Evolutionary conservation across 2,329 filamentous ascomycete species (phyloP).

Genomic region (Sphaceloma murrayae): DNA sequence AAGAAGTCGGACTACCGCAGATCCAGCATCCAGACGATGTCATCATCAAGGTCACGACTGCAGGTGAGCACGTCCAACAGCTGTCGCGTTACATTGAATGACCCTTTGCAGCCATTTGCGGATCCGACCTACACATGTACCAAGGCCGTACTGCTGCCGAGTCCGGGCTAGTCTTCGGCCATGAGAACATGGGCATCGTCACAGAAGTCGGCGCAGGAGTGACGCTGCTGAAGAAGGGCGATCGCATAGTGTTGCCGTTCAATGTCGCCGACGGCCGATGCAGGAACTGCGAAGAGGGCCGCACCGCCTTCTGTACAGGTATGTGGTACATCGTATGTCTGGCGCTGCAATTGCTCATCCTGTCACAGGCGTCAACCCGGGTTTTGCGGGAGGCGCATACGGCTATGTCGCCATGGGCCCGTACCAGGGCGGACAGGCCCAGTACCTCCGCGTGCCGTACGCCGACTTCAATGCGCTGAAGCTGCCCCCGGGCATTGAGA

Average conservation of each 20-base stretch:
- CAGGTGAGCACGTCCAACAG: constrained; percentile 31
- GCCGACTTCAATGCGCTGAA: constrained; percentile 58
- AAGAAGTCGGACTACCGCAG: constrained; percentile 49
- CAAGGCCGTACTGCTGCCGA: constrained; percentile 55
- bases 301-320: constrained; percentile 56
- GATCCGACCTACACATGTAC: constrained; percentile 46
- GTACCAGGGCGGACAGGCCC: constrained; percentile 49
- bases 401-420: constrained; percentile 46
- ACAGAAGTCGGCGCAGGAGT: constrained; percentile 49
- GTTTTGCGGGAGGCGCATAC: constrained; percentile 51
- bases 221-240: constrained; percentile 52
- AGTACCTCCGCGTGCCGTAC: constrained; percentile 56
- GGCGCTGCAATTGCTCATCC: neutral
- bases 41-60: constrained; percentile 56
- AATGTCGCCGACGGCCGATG: constrained; percentile 56
- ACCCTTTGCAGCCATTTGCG: constrained; percentile 19
- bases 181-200: constrained; percentile 54
- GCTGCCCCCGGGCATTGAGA: constrained; percentile 50
- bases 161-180: constrained; percentile 51
- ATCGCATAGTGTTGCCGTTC: constrained; percentile 56
- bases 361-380: constrained; percentile 41
- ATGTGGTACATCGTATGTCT: constrained; percentile 12
- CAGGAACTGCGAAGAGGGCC: constrained; percentile 54
- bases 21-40: constrained; percentile 56
- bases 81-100: neutral